These are phyloP conservation scores for Dendrobium nobile DNA, from an alignment of 106 monocot genomes.

Conservation along the genomic window DNA sequence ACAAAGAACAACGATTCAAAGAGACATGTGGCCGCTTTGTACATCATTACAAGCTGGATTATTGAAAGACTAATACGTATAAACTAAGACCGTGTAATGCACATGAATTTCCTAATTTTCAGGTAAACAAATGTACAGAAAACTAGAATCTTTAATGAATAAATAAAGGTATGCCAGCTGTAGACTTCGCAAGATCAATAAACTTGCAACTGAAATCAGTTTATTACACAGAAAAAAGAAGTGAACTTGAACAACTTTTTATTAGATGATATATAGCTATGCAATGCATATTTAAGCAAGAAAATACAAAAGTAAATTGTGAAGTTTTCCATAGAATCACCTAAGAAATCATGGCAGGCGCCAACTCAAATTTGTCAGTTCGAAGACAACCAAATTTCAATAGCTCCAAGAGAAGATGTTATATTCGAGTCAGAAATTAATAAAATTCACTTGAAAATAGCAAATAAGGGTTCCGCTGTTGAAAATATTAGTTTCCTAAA, in stretches of 20 bases:
- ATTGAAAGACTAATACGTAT: too few relatives aligned
- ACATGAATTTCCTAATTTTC: too few relatives aligned
- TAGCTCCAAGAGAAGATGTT: background rate
- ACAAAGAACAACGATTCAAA: too few relatives aligned
- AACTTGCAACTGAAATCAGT: background rate
- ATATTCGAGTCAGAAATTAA: background rate
- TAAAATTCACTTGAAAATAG: background rate
- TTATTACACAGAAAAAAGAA: background rate
- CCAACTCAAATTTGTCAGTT: background rate
- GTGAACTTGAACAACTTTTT: background rate
- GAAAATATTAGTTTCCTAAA: background rate
- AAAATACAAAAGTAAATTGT: background rate
- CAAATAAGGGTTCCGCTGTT: background rate
- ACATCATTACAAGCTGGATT: too few relatives aligned
- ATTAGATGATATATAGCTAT: background rate
- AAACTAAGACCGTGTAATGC: too few relatives aligned
- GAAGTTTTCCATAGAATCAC: background rate
- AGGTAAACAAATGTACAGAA: too few relatives aligned
- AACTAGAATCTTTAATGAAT: background rate
- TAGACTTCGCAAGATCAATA: background rate
- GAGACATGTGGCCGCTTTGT: too few relatives aligned
- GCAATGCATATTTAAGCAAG: background rate
- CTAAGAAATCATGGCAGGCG: background rate
- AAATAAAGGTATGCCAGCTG: background rate
- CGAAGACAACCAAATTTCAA: background rate